Evolutionary conservation across 768 basidiomycete genomes (phyloP), one percentile per base, ranked within the genome.

Genomic region (Tricholoma terreum): DNA sequence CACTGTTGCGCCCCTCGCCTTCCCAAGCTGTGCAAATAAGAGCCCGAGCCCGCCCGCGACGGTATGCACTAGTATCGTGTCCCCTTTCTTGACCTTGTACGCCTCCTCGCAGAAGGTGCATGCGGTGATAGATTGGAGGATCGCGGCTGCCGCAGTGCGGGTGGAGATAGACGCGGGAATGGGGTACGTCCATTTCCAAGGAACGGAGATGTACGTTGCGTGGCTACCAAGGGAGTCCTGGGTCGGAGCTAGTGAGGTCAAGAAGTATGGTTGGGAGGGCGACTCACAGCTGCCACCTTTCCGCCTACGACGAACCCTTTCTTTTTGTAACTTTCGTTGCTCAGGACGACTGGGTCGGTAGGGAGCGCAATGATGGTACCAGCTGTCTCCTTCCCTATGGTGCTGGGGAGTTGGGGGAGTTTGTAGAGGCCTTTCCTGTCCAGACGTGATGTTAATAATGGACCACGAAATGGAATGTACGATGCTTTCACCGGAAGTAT

Each of bases 21-120:
- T 86, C 36, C 85, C 84, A 31, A 90, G 67, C 73, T 96, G 88
- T 8, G 82, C 77, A 54, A 86, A 78, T 30, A 88, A 67, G 24
- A 88, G 75, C 2, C 85, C 96, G 9, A 97, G 79, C 10, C 95
- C 94, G 31, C 96, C 96, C 0, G 96, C 94, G 33, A 96, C 82
- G 31, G 96, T 95, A 68, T 97, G 92, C 1, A 98, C 81, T 50
- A 96, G 80, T 55, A 95, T 84, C 48, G 76, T 81, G 65, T 96
- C 93, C 1, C 84, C 89, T 63, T 81, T 82, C 69, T 94, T 81
- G 56, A 95, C 89, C 43, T 85, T 73, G 71, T 98, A 91, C 7
- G 93, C 85, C 69, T 99, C 96, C 49, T 86, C 86, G 61, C 90
- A 79, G 65, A 94, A 89, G 1, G 83, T 82, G 12, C 89, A 66